phyloP scores from a whole-genome alignment of 2,329 filamentous ascomycete species.

The Sclerotinia spermophila region DNA sequence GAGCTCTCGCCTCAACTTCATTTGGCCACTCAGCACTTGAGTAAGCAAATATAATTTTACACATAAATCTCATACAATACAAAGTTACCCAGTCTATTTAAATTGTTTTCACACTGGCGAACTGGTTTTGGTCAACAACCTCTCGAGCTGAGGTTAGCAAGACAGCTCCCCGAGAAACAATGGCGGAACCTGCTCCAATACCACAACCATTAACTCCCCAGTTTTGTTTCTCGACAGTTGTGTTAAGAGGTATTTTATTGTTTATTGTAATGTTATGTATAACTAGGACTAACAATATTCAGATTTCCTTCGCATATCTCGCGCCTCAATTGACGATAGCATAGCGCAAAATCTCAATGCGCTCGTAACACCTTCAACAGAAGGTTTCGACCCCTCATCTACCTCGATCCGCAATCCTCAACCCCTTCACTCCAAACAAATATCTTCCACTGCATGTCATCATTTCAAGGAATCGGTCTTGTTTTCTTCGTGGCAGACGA shows the following conservation, averaged over 20 bases:
- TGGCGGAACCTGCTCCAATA: constrained; percentile 31
- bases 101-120: constrained; percentile 31
- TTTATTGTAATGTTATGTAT: not conserved
- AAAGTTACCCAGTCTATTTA: not conserved
- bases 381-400: constrained; percentile 74
- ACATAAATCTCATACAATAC: not conserved
- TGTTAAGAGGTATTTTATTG: constrained; percentile 57
- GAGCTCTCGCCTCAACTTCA: constrained; percentile 13
- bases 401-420: constrained; percentile 61
- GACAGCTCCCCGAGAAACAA: constrained; percentile 24
- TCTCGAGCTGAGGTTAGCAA: constrained; percentile 29
- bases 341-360: constrained; percentile 93
- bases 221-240: constrained; percentile 71
- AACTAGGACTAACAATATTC: constrained; percentile 7
- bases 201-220: constrained; percentile 62
- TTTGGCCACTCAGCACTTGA: constrained; percentile 9
- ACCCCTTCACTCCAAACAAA: constrained; percentile 46
- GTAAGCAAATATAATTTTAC: not conserved
- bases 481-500: constrained; percentile 83
- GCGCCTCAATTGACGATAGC: constrained; percentile 82
- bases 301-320: constrained; percentile 90
- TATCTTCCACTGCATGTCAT: constrained; percentile 61
- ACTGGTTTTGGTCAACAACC: constrained; percentile 34
- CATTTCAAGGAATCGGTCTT: constrained; percentile 73
- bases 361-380: constrained; percentile 68